Evolutionary conservation across 345 rosid species (phyloP).

Genomic region (Hibiscus mutabilis): DNA sequence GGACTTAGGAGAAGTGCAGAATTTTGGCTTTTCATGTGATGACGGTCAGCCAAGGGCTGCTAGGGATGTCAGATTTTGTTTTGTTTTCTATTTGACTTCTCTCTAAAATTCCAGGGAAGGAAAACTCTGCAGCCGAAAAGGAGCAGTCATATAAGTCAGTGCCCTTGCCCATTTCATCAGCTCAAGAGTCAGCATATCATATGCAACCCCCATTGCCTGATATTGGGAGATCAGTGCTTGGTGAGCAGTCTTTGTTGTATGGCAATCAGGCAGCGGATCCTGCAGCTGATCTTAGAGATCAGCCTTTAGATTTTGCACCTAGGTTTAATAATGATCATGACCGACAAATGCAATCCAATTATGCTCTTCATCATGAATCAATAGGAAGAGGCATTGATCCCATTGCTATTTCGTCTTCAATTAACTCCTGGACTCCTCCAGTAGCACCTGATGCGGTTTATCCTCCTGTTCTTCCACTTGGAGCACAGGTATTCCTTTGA

Average conservation of each 20-base stretch:
- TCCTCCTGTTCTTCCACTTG: slow-evolving; percentile 45
- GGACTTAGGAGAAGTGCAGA: slow-evolving; percentile 4
- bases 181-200: slow-evolving; percentile 38
- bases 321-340: slow-evolving; percentile 45
- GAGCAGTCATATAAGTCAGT: slow-evolving; percentile 23
- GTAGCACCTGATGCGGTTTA: slow-evolving; percentile 35
- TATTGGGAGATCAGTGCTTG: slow-evolving; percentile 23
- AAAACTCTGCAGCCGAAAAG: slow-evolving; percentile 24
- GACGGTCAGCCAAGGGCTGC: background rate
- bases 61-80: background rate
- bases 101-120: slow-evolving; percentile 37
- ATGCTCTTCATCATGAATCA: background rate
- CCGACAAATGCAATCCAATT: slow-evolving; percentile 32
- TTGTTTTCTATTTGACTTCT: slow-evolving; percentile 23
- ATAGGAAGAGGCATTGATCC: slow-evolving; percentile 1
- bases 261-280: slow-evolving; percentile 25
- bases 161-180: slow-evolving; percentile 35
- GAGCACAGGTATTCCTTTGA: slow-evolving; percentile 48
- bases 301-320: slow-evolving; percentile 62
- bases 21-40: slow-evolving; percentile 1
- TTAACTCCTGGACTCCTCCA: slow-evolving; percentile 56
- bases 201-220: slow-evolving; percentile 32
- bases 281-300: slow-evolving; percentile 44
- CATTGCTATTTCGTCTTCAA: slow-evolving; percentile 25
- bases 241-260: slow-evolving; percentile 33